Evolutionary conservation across 2,329 filamentous ascomycete genomes (phyloP).

Genomic region (Phyllosticta paracitricarpa): DNA sequence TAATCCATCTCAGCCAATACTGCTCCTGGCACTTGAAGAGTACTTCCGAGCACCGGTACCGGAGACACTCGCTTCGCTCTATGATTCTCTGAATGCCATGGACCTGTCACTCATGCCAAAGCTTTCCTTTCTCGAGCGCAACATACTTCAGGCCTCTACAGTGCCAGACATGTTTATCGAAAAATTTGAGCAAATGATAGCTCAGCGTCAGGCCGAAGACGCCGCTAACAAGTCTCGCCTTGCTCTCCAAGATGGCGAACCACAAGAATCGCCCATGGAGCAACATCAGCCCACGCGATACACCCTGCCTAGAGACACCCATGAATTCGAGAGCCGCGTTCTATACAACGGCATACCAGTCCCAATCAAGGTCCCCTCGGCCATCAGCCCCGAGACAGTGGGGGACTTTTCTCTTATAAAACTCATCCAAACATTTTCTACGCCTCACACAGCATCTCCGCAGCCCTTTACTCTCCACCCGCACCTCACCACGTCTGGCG

Average conservation of each 20-base stretch:
- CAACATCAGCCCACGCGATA: conserved; percentile 40
- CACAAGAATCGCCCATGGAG: conserved; percentile 15
- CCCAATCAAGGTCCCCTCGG: conserved; percentile 90
- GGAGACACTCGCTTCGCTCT: conserved; percentile 79
- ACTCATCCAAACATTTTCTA: conserved; percentile 87
- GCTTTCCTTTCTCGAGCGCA: conserved; percentile 71
- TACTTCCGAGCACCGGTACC: conserved; percentile 89
- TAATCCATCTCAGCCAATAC: conserved; percentile 53
- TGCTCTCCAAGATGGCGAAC: not conserved
- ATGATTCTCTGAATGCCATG: conserved; percentile 92
- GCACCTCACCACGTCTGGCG: conserved; percentile 85
- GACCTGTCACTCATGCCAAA: conserved; percentile 88
- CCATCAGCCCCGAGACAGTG: conserved; percentile 88
- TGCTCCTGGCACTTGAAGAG: conserved; percentile 85
- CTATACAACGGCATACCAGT: conserved; percentile 95
- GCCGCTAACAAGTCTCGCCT: conserved; percentile 15
- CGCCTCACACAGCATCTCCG: conserved; percentile 68
- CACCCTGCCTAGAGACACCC: conserved; percentile 79
- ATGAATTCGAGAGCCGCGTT: conserved; percentile 93
- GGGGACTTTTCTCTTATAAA: conserved; percentile 97
- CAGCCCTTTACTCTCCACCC: conserved; percentile 80
- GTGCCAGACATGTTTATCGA: conserved; percentile 95
- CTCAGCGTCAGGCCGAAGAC: conserved; percentile 65
- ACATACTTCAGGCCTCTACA: conserved; percentile 80
- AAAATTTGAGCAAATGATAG: conserved; percentile 92